phyloP scores from a whole-genome alignment of 768 basidiomycete species.

The Mycena filopes region DNA sequence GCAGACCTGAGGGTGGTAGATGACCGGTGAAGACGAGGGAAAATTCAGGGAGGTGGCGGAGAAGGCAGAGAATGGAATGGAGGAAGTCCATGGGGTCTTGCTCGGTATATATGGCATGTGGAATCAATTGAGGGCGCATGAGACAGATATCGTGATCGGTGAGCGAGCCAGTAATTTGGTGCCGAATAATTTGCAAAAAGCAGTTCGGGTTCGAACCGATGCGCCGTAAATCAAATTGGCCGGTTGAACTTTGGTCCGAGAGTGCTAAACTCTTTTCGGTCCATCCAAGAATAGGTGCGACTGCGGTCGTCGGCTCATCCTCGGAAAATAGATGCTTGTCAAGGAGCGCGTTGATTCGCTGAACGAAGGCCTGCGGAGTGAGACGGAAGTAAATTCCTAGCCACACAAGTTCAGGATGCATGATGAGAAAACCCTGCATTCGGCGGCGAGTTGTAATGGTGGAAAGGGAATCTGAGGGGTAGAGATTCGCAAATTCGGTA shows the following conservation, averaged over 20 bases:
- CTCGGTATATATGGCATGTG: background rate
- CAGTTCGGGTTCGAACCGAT: slow-evolving; percentile 2
- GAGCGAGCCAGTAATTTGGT: background rate
- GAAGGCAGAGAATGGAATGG: slow-evolving; percentile 8
- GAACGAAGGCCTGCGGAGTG: too few species aligned
- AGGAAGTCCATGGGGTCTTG: slow-evolving; percentile 5
- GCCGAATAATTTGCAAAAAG: background rate
- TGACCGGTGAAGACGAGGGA: slow-evolving; percentile 2
- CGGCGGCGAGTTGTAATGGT: too few species aligned
- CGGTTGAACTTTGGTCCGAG: background rate
- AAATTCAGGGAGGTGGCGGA: slow-evolving; percentile 17
- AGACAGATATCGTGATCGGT: slow-evolving; percentile 16
- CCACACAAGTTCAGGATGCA: too few species aligned
- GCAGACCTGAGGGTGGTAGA: background rate
- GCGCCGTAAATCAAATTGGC: background rate
- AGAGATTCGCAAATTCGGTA: too few species aligned
- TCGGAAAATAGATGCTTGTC: too few species aligned
- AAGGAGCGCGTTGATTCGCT: too few species aligned
- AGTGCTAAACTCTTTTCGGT: background rate
- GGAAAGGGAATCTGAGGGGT: too few species aligned
- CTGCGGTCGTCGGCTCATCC: too few species aligned
- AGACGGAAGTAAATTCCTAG: too few species aligned
- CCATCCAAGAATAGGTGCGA: background rate
- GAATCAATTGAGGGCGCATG: slow-evolving; percentile 13
- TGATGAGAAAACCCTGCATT: too few species aligned